Percentiles rank a stretch among this genome's conserved stretches.
These are phyloP conservation scores for Leccinum sublutescens DNA, from an alignment of 768 basidiomycete genomes.

Conservation along the genomic window DNA sequence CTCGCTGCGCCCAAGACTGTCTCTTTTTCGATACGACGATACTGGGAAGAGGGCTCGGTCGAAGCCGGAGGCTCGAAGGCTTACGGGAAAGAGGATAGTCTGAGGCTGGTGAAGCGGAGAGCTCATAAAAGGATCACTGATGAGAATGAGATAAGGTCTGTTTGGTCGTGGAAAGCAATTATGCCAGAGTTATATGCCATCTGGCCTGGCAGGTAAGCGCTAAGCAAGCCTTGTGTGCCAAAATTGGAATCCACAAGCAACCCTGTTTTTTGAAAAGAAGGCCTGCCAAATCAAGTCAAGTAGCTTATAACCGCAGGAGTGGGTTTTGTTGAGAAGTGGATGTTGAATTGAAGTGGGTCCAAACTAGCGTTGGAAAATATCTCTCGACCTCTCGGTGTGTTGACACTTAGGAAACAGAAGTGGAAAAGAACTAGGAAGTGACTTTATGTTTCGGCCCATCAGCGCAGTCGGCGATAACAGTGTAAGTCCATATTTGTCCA, in stretches of 20 bases:
- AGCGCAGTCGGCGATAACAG: too few species aligned
- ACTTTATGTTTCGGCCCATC: too few species aligned
- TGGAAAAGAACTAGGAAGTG: too few species aligned
- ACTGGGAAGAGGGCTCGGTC: conserved; percentile 10
- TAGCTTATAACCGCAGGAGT: too few species aligned
- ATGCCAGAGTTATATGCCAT: background rate
- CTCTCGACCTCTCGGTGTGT: too few species aligned
- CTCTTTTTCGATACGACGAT: background rate
- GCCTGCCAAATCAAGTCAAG: too few species aligned
- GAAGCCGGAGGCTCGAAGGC: conserved; percentile 3
- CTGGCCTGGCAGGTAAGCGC: background rate
- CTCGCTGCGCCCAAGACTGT: background rate
- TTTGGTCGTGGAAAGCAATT: background rate
- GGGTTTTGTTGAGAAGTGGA: too few species aligned
- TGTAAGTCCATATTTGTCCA: too few species aligned
- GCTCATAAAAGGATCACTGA: background rate
- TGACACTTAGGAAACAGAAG: too few species aligned
- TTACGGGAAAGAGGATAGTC: conserved; percentile 1
- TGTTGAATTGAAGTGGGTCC: too few species aligned
- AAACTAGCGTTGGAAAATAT: too few species aligned
- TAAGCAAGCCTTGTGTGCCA: background rate
- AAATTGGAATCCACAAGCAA: background rate
- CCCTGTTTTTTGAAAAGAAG: too few species aligned
- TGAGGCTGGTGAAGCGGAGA: background rate
- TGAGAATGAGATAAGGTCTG: background rate